phyloP scores from a whole-genome alignment of 257 asterid species.

The Plantago ovata region DNA sequence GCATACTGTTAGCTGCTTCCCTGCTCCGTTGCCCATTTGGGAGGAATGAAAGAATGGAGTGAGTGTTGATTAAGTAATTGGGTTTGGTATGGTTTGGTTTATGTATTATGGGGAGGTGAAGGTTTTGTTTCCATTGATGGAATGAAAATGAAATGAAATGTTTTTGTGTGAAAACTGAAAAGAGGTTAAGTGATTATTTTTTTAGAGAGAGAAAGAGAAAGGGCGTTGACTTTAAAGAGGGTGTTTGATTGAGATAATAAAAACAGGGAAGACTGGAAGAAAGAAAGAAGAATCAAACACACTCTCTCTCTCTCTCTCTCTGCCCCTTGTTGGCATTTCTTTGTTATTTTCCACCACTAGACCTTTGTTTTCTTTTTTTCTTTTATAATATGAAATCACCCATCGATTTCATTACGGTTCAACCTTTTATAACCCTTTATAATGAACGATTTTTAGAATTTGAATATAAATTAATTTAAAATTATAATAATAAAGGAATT shows the following conservation, averaged over 20 bases:
- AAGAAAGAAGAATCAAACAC: background rate
- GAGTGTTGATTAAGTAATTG: background rate
- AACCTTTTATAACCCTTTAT: too few species aligned
- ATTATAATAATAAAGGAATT: too few species aligned
- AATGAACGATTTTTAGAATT: background rate
- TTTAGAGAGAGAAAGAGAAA: conserved; percentile 23
- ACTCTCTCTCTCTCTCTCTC: background rate
- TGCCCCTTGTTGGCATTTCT: background rate
- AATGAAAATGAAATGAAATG: too few species aligned
- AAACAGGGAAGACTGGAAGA: conserved; percentile 24
- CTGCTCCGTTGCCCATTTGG: conserved; percentile 89
- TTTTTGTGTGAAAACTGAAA: too few species aligned
- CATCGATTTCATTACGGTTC: too few species aligned
- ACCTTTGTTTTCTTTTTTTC: background rate
- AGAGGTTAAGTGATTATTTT: background rate
- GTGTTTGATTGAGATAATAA: conserved; percentile 53
- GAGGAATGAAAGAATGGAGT: background rate
- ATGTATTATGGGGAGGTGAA: too few species aligned
- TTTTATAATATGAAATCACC: too few species aligned
- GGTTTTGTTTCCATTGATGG: too few species aligned
- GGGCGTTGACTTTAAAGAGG: conserved; percentile 54
- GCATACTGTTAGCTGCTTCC: conserved; percentile 76
- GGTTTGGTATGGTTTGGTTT: too few species aligned
- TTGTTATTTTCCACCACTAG: background rate
- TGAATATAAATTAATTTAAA: too few species aligned